Evolutionary conservation across 2,329 filamentous ascomycete genomes (phyloP).

Genomic region (Endocalyx cinctus): DNA sequence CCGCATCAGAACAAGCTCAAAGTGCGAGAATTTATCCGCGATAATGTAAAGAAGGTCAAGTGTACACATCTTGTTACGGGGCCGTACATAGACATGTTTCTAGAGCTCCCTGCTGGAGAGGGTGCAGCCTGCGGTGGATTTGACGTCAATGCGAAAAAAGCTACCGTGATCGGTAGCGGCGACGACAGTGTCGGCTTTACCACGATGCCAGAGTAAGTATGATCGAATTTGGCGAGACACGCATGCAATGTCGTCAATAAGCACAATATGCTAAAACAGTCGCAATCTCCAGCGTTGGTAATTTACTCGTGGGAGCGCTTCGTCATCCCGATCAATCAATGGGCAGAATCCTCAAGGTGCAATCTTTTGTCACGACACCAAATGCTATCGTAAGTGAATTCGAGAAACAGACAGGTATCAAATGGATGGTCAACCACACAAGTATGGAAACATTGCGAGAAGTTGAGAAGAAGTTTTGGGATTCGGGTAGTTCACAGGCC

Average conservation of each 20-base stretch:
- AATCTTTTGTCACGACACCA: conserved; percentile 66
- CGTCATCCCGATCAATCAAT: conserved; percentile 48
- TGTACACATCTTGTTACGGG: conserved; percentile 60
- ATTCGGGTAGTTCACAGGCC: conserved; percentile 44
- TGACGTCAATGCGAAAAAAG: conserved; percentile 51
- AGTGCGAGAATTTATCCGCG: conserved; percentile 50
- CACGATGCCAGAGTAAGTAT: conserved; percentile 63
- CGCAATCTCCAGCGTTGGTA: conserved; percentile 64
- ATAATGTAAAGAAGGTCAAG: conserved; percentile 40
- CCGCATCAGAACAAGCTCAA: conserved; percentile 60
- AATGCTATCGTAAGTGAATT: conserved; percentile 61
- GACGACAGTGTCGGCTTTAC: conserved; percentile 61
- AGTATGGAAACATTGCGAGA: conserved; percentile 49
- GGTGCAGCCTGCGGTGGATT: too few species aligned
- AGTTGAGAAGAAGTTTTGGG: conserved; percentile 57
- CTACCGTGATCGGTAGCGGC: conserved; percentile 58
- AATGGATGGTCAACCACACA: conserved; percentile 52
- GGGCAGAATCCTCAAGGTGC: conserved; percentile 59
- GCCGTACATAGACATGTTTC: conserved; percentile 52
- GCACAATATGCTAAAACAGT: too few species aligned
- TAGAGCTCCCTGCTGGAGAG: conserved; percentile 43
- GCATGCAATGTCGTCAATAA: too few species aligned
- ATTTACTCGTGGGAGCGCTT: conserved; percentile 58
- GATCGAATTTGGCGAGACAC: too few species aligned
- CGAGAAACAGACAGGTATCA: conserved; percentile 57